A percentile compares a stretch with the other conserved stretches of the same genome.
Conservation (phyloP, 768 basidiomycete species). For the Naganishia randhawae region DNA sequence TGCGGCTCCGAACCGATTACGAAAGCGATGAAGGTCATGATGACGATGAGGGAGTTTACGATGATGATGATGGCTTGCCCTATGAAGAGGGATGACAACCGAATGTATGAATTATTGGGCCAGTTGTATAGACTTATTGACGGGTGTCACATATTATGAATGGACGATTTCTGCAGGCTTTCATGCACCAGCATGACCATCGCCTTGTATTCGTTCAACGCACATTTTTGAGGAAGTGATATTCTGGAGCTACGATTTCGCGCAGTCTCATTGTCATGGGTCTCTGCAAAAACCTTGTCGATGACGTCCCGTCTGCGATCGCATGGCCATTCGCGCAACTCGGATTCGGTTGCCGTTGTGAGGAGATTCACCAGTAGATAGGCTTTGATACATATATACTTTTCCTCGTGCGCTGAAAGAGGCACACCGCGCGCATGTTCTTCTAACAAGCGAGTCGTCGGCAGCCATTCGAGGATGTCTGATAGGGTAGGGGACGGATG, state of each 20-base stretch:
- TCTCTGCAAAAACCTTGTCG: neutral
- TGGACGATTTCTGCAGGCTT: neutral
- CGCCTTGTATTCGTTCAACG: constrained; percentile 1
- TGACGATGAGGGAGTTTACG: constrained; percentile 17
- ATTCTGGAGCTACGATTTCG: neutral
- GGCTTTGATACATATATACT: constrained; percentile 6
- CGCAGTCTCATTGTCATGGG: neutral
- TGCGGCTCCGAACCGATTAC: neutral
- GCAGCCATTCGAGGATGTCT: neutral
- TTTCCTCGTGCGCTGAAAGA: neutral
- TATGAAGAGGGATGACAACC: neutral
- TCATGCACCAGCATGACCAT: constrained; percentile 1
- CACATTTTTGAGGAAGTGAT: neutral
- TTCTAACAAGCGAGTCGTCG: neutral
- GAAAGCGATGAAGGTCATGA: constrained; percentile 6
- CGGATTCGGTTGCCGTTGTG: neutral
- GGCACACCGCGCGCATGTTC: neutral
- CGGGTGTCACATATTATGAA: too few species aligned
- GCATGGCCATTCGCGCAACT: neutral
- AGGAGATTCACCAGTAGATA: neutral
- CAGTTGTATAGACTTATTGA: neutral
- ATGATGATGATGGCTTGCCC: constrained; percentile 21
- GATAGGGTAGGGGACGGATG: neutral
- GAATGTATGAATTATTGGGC: neutral
- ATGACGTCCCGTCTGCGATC: neutral